Percentiles rank a stretch among this genome's conserved stretches.
phyloP scores from a whole-genome alignment of 495 filamentous ascomycete species.

The Trichoderma erinaceum region DNA sequence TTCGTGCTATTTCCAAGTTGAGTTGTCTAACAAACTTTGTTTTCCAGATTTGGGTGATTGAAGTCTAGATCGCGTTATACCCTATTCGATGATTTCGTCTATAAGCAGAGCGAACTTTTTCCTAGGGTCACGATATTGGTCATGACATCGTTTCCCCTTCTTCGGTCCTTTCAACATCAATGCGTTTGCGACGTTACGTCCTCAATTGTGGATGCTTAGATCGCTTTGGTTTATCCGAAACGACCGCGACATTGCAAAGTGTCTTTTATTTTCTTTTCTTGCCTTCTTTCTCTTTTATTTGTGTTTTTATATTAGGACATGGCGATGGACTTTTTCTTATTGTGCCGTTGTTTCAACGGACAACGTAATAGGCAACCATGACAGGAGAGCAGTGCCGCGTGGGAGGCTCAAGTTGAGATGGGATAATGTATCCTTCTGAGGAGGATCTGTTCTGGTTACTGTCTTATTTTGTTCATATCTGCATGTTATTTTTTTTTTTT shows the following conservation, averaged over 20 bases:
- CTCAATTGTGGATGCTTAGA: background rate
- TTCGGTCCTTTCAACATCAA: background rate
- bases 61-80: constrained; percentile 32
- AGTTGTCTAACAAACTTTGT: constrained; percentile 21
- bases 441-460: background rate
- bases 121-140: background rate
- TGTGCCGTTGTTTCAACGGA: background rate
- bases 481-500: background rate
- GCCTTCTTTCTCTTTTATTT: background rate
- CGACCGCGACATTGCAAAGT: background rate
- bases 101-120: background rate
- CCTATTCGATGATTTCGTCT: background rate
- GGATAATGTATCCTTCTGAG: background rate
- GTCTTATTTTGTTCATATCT: background rate
- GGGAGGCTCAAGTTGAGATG: background rate
- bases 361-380: background rate
- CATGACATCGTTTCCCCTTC: background rate
- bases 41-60: constrained; percentile 61
- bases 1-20: background rate
- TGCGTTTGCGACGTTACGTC: background rate
- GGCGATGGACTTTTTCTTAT: background rate
- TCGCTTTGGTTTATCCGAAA: background rate
- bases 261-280: constrained; percentile 1
- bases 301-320: background rate
- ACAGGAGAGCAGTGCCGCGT: background rate